These are phyloP conservation scores for Candida multigemmis DNA, from an alignment of 805 yeast species.

Conservation along the genomic window DNA sequence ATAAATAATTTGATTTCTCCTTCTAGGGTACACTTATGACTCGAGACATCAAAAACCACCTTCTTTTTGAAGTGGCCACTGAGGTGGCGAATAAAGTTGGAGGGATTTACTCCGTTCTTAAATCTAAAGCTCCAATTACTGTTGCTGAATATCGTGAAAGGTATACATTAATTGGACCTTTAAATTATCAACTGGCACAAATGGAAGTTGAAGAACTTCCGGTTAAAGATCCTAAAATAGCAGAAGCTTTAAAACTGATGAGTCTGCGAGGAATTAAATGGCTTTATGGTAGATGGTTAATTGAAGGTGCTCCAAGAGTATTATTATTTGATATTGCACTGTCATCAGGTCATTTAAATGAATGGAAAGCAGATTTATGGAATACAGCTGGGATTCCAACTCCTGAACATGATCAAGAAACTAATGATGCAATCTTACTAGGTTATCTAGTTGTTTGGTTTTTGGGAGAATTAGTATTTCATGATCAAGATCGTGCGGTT, in stretches of 20 bases:
- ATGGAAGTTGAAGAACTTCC: conserved; percentile 76
- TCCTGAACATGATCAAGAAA: conserved; percentile 80
- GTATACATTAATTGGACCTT: conserved; percentile 81
- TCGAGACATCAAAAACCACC: conserved; percentile 80
- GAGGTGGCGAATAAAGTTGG: conserved; percentile 98
- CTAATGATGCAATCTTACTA: conserved; percentile 84
- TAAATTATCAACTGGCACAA: conserved; percentile 63
- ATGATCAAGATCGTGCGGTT: conserved; percentile 80
- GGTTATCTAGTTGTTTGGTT: conserved; percentile 97
- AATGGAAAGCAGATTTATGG: conserved; percentile 96
- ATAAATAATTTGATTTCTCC: too few species aligned
- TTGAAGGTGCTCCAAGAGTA: conserved; percentile 96
- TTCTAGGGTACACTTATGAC: conserved; percentile 49
- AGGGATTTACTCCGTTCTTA: conserved; percentile 93
- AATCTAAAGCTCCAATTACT: conserved; percentile 94
- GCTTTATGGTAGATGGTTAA: conserved; percentile 92
- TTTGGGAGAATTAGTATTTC: conserved; percentile 82
- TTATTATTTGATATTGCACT: conserved; percentile 79
- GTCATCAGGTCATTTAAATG: conserved; percentile 60
- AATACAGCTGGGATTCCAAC: conserved; percentile 85
- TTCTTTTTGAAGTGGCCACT: conserved; percentile 89
- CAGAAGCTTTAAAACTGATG: conserved; percentile 70
- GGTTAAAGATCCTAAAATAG: conserved; percentile 45
- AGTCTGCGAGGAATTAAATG: conserved; percentile 69
- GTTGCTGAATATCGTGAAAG: conserved; percentile 86